Base-by-base conservation (phyloP, 805 yeast species). In the Yamadazyma tumulicola region DNA sequence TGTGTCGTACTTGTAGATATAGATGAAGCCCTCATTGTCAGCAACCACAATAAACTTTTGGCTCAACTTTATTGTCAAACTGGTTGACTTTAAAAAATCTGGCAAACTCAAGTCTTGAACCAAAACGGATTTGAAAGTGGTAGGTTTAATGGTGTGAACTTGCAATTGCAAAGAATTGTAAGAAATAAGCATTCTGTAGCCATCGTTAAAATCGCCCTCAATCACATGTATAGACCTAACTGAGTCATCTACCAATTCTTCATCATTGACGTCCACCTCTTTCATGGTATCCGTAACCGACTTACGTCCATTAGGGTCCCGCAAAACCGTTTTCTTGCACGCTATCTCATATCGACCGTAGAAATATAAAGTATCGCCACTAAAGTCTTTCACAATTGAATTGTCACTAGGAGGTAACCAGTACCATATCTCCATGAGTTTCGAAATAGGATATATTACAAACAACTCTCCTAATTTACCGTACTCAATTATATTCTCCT, bases 391-490 rank as follows among this genome's bases (percentile, higher is more conserved):
- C 5, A 45, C 15, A n/a, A 33, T 14, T 6, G 34, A 17, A 26
- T 19, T 26, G 16, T 36, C 35, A 31, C 15, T 19, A 16, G 43
- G 42, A 20, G 52, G 45, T 14, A 35, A 29, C 64, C 67, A 61
- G 35, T 53, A 55, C 71, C 71, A 66, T 11, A 63, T 39, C 38
- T 64, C 65, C 11, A 62, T 21, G 2, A 41, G 26, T 2, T 31
- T 17, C 8, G 42, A 24, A 5, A 30, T 28, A 1, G 52, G 51
- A 39, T 48, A 57, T 26, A 59, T 40, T 4, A 63, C 41, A 25
- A 56, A 39, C 15, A 64, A 29, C 29, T 64, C 69, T 7, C 69
- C 69, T 24, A 46, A 33, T 11, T 54, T 51, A 1, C 68, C 68
- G 24, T 45, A 43, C 21, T 54, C 61, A 16, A 57, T 37, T 8